phyloP scores from a whole-genome alignment of 2,329 filamentous ascomycete genomes.

The Orbilia ellipsospora region DNA sequence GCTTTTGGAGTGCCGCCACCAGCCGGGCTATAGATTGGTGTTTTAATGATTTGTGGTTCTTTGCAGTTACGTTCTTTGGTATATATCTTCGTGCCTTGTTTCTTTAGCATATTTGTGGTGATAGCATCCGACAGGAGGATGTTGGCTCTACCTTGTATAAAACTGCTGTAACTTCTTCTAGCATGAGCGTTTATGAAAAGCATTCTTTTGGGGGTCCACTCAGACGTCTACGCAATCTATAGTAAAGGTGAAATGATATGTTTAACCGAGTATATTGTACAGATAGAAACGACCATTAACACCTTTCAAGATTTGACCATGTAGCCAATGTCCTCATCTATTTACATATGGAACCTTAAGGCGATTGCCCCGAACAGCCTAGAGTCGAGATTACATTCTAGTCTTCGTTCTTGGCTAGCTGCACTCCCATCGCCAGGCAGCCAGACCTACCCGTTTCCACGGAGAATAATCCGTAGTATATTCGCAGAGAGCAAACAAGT shows the following conservation, averaged over 20 bases:
- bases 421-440: background rate
- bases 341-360: conserved; percentile 18
- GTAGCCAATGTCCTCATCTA: conserved; percentile 8
- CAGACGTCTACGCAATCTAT: background rate
- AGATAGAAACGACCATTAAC: conserved; percentile 26
- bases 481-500: too few species aligned
- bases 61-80: conserved; percentile 6
- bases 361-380: background rate
- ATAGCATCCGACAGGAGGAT: too few species aligned
- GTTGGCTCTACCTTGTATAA: conserved; percentile 35
- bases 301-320: conserved; percentile 19
- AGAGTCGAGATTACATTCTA: conserved; percentile 40
- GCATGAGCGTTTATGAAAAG: conserved; percentile 35
- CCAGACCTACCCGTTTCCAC: too few species aligned
- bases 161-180: conserved; percentile 19
- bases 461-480: too few species aligned
- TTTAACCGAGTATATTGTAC: conserved; percentile 29
- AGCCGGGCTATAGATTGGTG: conserved; percentile 15
- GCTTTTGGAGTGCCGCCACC: conserved; percentile 37
- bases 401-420: background rate
- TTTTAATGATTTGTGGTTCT: background rate
- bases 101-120: background rate
- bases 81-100: conserved; percentile 27
- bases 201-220: background rate
- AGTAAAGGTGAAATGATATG: conserved; percentile 7